Evolutionary conservation across 345 rosid genomes (phyloP).

Genomic region (Microcos paniculata): DNA sequence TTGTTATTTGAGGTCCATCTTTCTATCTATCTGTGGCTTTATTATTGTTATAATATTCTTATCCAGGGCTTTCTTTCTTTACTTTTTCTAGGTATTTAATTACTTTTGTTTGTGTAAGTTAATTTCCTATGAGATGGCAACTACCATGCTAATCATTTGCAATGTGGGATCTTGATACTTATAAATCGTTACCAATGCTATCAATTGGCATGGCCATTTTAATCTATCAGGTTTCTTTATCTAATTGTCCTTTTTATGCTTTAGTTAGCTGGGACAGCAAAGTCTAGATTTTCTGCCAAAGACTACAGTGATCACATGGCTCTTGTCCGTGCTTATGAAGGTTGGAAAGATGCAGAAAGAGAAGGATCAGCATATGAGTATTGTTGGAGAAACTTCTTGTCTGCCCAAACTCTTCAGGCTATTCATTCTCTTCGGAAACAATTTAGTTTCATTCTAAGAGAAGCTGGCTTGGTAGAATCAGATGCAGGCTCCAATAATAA

Average conservation of each 20-base stretch:
- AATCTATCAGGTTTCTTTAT: not conserved
- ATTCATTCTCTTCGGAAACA: constrained; percentile 94
- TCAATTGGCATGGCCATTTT: not conserved
- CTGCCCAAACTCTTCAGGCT: constrained; percentile 94
- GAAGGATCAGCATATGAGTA: constrained; percentile 95
- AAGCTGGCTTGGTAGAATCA: constrained; percentile 70
- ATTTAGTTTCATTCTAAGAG: constrained; percentile 78
- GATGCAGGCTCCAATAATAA: constrained; percentile 66
- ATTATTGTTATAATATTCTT: not conserved
- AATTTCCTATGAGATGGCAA: not conserved
- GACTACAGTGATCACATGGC: constrained; percentile 99
- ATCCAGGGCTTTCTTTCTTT: not conserved
- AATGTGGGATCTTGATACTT: not conserved
- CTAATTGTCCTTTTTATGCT: constrained; percentile 21
- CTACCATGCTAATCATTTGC: not conserved
- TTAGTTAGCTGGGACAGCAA: constrained; percentile 92
- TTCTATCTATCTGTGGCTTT: not conserved
- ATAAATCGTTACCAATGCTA: not conserved
- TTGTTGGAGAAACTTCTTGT: constrained; percentile 97
- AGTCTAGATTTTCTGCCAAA: constrained; percentile 93
- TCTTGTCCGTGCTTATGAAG: constrained; percentile 97
- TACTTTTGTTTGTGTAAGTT: not conserved
- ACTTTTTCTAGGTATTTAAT: not conserved
- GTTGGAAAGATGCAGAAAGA: constrained; percentile 97
- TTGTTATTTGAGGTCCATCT: not conserved